Base-by-base conservation (phyloP, 129 eudicot genomes). In the Ambrosia trifida region DNA sequence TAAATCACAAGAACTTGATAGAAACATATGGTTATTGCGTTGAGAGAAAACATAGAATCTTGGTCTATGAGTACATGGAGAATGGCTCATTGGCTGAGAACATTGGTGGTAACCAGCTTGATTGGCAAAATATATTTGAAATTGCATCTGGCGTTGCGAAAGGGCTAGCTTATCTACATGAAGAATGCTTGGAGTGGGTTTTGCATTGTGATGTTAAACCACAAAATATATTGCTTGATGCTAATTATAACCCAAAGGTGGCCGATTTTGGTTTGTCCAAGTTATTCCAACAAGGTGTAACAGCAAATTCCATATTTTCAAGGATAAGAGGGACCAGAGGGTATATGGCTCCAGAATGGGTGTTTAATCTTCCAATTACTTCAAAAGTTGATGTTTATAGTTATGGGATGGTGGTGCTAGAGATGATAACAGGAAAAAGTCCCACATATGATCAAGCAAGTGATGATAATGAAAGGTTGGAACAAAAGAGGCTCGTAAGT, bases 11-110 rank as follows among this genome's bases (percentile, higher is more conserved):
- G 73, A 69, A 80, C 53, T 56, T 80, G 77, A 75, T 69, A 19
- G 81, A 76, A n/a, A 69, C 68, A 7, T 74, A 58, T 59, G 78
- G 85, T 2, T 81, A 63, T 76, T 81, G 81, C 20, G 68, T 5
- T 0, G 80, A 80, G 35, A 51, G 77, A 56, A 60, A 68, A n/a
- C 77, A 74, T 64, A 28, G 85, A 54, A 47, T 81, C 11, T 57
- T 81, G 69, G 81, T 81, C 12, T 76, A 81, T n/a, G 54, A 14
- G 19, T 49, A 49, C 54, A 49, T 49, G 54, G 54, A 49, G 54
- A 49, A 49, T 49, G 54, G 54, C 8, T 49, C 58, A 51, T 51
- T 81, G 59, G 78, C 85, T 10, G 11, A 16, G 5, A 76, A 60
- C 35, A 33, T 81, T 1, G 3, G n/a, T 19, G 4, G 61, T 5